Evolutionary conservation across 2,329 filamentous ascomycete species (phyloP).

Genomic region (Aureobasidium zeae): DNA sequence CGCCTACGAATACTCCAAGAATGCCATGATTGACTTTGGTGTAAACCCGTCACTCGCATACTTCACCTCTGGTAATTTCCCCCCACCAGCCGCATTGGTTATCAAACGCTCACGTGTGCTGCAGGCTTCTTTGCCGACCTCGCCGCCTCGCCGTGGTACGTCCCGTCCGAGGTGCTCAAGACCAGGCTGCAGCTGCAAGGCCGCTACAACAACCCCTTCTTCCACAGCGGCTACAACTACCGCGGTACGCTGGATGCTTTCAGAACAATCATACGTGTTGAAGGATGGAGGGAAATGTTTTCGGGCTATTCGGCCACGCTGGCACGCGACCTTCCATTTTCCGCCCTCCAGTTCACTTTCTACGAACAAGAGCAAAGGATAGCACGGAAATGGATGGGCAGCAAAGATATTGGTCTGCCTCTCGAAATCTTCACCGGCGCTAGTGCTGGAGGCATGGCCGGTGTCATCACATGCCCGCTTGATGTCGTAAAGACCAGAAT

Average conservation of each 20-base stretch:
- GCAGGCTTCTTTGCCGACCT: conserved; percentile 86
- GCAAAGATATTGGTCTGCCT: conserved; percentile 72
- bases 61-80: conserved; percentile 61
- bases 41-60: conserved; percentile 78
- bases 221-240: conserved; percentile 94
- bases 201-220: conserved; percentile 88
- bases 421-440: conserved; percentile 85
- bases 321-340: conserved; percentile 89
- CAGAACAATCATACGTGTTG: conserved; percentile 70
- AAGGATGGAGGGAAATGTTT: conserved; percentile 80
- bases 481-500: conserved; percentile 96
- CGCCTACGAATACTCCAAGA: conserved; percentile 90
- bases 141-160: conserved; percentile 85
- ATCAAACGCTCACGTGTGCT: not conserved
- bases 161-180: conserved; percentile 94
- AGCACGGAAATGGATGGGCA: conserved; percentile 69
- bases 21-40: conserved; percentile 74
- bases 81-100: not conserved
- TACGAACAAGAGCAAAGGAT: conserved; percentile 87
- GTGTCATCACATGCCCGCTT: conserved; percentile 87
- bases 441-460: conserved; percentile 82
- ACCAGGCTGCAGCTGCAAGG: conserved; percentile 94
- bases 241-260: conserved; percentile 74
- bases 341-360: conserved; percentile 92
- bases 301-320: conserved; percentile 96